A percentile compares a stretch with the other conserved stretches of the same genome.
Conservation (phyloP, 192 early-diverging fungal species). For the Umbelopsis isabellina region DNA sequence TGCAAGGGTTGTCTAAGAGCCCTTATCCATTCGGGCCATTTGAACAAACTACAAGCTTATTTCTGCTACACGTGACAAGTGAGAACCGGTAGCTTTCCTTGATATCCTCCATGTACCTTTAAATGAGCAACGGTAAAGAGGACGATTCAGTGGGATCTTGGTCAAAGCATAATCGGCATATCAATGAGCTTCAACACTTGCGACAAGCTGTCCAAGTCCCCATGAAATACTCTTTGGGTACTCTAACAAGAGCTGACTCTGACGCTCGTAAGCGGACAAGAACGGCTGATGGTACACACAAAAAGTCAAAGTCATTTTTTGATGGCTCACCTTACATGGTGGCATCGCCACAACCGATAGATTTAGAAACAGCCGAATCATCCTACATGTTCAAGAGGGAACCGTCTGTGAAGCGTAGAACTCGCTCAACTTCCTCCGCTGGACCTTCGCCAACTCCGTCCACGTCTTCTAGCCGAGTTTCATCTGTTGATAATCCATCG, state of each 20-base stretch:
- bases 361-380: background rate
- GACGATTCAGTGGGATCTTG: constrained; percentile 3
- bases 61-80: background rate
- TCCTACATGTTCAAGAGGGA: background rate
- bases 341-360: background rate
- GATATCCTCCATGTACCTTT: background rate
- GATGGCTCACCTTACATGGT: background rate
- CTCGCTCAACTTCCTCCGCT: constrained; percentile 1
- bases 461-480: background rate
- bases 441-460: constrained; percentile 18
- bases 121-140: constrained; percentile 9
- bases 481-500: background rate
- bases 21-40: too few species aligned
- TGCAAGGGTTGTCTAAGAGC: too few species aligned
- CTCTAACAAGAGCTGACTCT: background rate
- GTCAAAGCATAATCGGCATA: constrained; percentile 1
- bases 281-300: background rate
- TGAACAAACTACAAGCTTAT: too few species aligned
- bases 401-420: background rate
- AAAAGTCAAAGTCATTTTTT: constrained; percentile 17
- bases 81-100: background rate
- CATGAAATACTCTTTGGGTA: background rate
- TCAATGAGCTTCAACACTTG: constrained; percentile 22
- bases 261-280: background rate
- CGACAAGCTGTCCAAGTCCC: constrained; percentile 12